phyloP scores from a whole-genome alignment of 2,329 filamentous ascomycete species.

The Microcyclosporella mali region DNA sequence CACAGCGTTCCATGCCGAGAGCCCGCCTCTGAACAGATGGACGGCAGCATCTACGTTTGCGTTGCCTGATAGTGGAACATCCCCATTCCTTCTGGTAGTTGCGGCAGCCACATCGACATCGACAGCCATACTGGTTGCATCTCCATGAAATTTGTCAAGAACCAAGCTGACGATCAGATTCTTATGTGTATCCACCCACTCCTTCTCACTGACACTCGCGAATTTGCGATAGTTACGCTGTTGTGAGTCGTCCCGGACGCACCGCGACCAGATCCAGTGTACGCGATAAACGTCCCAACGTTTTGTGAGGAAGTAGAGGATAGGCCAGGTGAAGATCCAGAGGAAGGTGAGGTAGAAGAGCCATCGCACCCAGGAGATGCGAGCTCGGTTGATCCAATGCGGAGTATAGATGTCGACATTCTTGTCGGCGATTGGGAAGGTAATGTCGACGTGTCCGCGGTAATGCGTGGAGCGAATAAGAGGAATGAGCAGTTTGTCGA shows the following conservation, averaged over 20 bases:
- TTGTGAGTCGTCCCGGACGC: neutral
- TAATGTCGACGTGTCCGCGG: conserved; percentile 53
- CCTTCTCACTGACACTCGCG: conserved; percentile 43
- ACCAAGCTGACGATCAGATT: conserved; percentile 55
- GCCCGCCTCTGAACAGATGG: conserved; percentile 20
- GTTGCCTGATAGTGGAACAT: conserved; percentile 18
- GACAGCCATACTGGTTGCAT: conserved; percentile 18
- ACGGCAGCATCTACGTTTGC: conserved; percentile 22
- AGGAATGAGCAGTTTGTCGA: conserved; percentile 49
- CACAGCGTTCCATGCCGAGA: conserved; percentile 22
- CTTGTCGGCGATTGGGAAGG: conserved; percentile 54
- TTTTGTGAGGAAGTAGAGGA: conserved; percentile 60
- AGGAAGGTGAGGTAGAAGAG: conserved; percentile 61
- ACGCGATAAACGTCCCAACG: conserved; percentile 62
- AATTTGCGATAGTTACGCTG: conserved; percentile 39
- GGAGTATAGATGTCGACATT: conserved; percentile 59
- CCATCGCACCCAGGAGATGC: conserved; percentile 60
- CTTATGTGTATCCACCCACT: conserved; percentile 60
- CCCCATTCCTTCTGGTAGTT: conserved; percentile 22
- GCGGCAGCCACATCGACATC: conserved; percentile 37
- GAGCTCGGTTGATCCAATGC: conserved; percentile 58
- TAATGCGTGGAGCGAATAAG: conserved; percentile 62
- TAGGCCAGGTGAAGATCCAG: conserved; percentile 66
- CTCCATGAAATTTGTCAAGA: conserved; percentile 50
- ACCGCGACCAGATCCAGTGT: conserved; percentile 53